Evolutionary conservation across 177 flowering plant species (phyloP).

Genomic region (Vitis hybrid): DNA sequence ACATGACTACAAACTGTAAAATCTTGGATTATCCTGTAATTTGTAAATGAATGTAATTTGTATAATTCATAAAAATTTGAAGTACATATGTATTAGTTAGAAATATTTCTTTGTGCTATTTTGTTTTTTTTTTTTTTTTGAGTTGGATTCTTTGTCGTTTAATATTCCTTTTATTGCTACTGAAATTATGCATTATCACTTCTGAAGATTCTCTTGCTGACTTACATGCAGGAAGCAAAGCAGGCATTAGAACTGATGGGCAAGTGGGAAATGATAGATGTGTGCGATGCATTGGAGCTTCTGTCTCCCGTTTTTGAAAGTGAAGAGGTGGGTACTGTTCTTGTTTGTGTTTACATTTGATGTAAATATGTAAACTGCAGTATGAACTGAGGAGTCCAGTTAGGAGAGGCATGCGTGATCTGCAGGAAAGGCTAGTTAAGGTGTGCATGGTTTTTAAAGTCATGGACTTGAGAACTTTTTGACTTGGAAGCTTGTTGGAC

Average conservation of each 20-base stretch:
- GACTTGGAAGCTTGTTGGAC: no score
- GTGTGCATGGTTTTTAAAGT: no score
- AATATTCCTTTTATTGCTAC: not conserved
- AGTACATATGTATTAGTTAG: no score
- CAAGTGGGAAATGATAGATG: conserved; percentile 94
- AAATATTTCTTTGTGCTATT: not conserved
- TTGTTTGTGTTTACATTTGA: no score
- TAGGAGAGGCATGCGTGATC: no score
- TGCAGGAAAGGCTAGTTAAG: no score
- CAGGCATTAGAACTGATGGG: conserved; percentile 92
- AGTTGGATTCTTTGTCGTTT: not conserved
- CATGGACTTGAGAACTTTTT: no score
- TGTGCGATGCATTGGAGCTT: conserved; percentile 97
- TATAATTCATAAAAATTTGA: no score
- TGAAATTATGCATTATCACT: not conserved
- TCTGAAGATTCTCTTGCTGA: conserved; percentile 15
- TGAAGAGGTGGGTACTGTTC: conserved; percentile 71
- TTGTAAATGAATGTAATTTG: no score
- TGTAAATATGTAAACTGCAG: no score
- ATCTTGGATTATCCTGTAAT: no score
- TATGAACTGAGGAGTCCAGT: no score
- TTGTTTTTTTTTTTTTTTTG: not conserved
- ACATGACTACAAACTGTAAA: not conserved
- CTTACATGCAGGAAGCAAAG: conserved; percentile 84
- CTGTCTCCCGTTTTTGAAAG: conserved; percentile 97